These are phyloP conservation scores for Rhynchospora tenuis DNA, from an alignment of 176 grass and related monocot genomes.

Conservation along the genomic window DNA sequence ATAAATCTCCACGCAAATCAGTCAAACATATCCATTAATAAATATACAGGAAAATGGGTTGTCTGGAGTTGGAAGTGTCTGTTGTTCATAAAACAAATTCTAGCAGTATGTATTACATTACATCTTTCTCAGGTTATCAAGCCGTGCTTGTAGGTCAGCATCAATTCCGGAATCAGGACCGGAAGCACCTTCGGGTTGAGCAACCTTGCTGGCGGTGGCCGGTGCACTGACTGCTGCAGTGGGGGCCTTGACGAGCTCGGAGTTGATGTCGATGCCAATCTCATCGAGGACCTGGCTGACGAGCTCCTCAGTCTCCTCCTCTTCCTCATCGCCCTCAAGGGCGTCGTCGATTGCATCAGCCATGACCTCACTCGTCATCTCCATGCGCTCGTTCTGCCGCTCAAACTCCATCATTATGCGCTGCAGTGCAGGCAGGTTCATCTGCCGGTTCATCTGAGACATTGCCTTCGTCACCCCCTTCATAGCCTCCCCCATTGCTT, in stretches of 20 bases:
- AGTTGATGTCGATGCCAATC: conserved; percentile 69
- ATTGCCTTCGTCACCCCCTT: conserved; percentile 81
- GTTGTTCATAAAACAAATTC: not conserved
- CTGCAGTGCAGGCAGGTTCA: conserved; percentile 62
- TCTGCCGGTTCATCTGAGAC: conserved; percentile 68
- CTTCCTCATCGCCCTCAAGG: conserved; percentile 64
- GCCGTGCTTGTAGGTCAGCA: conserved; percentile 46
- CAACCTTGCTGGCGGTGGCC: conserved; percentile 30
- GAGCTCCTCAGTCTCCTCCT: conserved; percentile 66
- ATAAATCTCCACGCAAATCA: not conserved
- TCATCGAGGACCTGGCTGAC: conserved; percentile 77
- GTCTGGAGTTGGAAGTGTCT: not conserved
- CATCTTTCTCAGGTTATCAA: conserved; percentile 73
- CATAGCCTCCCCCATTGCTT: conserved; percentile 80
- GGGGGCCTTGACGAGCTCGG: conserved; percentile 63
- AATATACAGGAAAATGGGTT: not conserved
- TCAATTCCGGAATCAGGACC: conserved; percentile 45
- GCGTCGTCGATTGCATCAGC: conserved; percentile 70
- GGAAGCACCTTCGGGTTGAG: conserved; percentile 48
- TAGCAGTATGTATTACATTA: not conserved
- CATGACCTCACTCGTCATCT: conserved; percentile 74
- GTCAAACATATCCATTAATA: not conserved
- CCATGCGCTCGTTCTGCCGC: conserved; percentile 77
- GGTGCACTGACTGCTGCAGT: conserved; percentile 41
- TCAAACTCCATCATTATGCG: conserved; percentile 78